Conservation (phyloP, 2,329 filamentous ascomycete species). For the Thelonectria olida region DNA sequence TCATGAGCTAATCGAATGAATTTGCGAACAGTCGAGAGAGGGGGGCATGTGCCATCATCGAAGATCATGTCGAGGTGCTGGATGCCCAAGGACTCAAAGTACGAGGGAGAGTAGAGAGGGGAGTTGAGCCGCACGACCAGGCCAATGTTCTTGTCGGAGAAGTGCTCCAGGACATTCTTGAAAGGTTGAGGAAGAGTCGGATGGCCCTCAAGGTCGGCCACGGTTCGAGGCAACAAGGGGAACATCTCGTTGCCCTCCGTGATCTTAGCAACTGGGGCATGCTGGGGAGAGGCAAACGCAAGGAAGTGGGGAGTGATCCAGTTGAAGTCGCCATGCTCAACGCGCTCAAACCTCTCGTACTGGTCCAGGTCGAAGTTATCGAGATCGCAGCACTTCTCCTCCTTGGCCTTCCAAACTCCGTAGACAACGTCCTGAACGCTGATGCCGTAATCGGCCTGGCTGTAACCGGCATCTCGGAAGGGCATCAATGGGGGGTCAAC, state of each 20-base stretch:
- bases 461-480: slow-evolving; percentile 97
- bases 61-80: slow-evolving; percentile 99
- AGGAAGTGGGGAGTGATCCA: slow-evolving; percentile 97
- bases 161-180: slow-evolving; percentile 95
- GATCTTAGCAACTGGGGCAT: slow-evolving; percentile 78
- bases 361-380: slow-evolving; percentile 96
- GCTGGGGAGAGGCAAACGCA: slow-evolving; percentile 94
- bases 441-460: slow-evolving; percentile 94
- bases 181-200: slow-evolving; percentile 83
- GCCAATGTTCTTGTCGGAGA: slow-evolving; percentile 86
- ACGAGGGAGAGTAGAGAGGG: slow-evolving; percentile 94
- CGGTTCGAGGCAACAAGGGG: slow-evolving; percentile 76
- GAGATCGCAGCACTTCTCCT: slow-evolving; percentile 88
- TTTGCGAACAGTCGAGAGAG: slow-evolving; percentile 86
- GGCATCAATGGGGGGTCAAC: slow-evolving; percentile 98
- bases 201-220: slow-evolving; percentile 76
- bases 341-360: slow-evolving; percentile 94
- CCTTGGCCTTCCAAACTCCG: slow-evolving; percentile 98
- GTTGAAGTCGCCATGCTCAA: slow-evolving; percentile 99
- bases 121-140: slow-evolving; percentile 96
- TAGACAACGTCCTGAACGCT: slow-evolving; percentile 98
- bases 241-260: slow-evolving; percentile 78
- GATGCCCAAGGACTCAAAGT: slow-evolving; percentile 94
- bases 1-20: slow-evolving; percentile 96
- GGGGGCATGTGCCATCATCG: slow-evolving; percentile 95